Evolutionary conservation across 768 basidiomycete genomes (phyloP), one percentile per base, ranked within the genome.

Genomic region (Naganishia vishniacii): DNA sequence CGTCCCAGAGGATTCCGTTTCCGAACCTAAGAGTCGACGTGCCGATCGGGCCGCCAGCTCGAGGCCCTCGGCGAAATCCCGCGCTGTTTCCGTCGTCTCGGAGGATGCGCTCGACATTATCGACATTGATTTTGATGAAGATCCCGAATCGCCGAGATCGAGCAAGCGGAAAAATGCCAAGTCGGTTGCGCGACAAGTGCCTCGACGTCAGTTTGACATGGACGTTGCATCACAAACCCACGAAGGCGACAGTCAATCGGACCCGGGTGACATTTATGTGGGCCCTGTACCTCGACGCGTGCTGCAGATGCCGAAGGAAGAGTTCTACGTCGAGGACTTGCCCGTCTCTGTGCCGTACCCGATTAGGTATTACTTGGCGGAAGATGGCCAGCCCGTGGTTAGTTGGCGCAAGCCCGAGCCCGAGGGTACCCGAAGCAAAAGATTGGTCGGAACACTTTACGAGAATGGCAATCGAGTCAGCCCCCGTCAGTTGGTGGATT

Each of bases 311-410:
- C 53, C 53, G 11, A 32, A n/a, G 5, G 53, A 56, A 13, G 9
- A 40, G 18, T 56, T 56, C 16, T 56, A 37, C 37, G 37, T 56
- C 37, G 53, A 56, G 15, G 53, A 56, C 26, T 37, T 56, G 32
- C 53, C 31, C 34, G 37, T 56, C 37, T 56, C 53, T n/a, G 53
- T 56, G 26, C 53, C 53, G 53, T 56, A 56, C 32, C 53, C 53
- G 20, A 56, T 56, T 34, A n/a, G 53, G 32, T 56, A 56, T 29
- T 56, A 56, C 20, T n/a, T 56, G 34, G 16, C 32, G 2, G 53
- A 37, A n/a, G 53, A 56, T 16, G 53, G 53, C 3, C 20, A 56
- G 34, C 53, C 53, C 37, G 37, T 56, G 12, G 53, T 56, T 20
- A 56, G 53, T 23, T 56, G 53, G 53, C 32, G 37, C 32, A 56